Evolutionary conservation across 352 stramenopile genomes (phyloP).

Genomic region (Globisporangium spiculum): DNA sequence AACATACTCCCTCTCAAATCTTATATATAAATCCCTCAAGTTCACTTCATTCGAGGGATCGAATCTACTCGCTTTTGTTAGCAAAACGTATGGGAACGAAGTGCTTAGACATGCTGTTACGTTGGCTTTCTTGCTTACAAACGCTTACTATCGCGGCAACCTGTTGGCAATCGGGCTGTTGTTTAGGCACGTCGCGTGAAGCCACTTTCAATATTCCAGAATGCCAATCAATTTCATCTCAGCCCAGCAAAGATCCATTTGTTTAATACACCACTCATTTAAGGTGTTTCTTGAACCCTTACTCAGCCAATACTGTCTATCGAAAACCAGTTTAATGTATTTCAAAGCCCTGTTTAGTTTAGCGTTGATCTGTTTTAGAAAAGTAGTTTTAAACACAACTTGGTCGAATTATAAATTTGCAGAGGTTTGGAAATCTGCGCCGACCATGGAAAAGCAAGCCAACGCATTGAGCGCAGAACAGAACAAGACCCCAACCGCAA

Average conservation of each 20-base stretch:
- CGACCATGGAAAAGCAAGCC: not conserved
- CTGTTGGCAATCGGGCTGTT: too few species aligned
- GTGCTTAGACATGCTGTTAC: too few species aligned
- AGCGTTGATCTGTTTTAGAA: not conserved
- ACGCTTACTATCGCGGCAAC: not conserved
- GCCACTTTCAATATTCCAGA: slow-evolving; percentile 1
- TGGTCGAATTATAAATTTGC: not conserved
- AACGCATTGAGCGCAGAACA: not conserved
- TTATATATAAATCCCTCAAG: not conserved
- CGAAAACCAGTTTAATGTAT: too few species aligned
- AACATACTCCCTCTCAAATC: not conserved
- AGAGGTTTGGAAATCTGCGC: not conserved
- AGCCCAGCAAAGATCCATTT: not conserved
- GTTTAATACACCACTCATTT: not conserved
- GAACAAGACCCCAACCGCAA: slow-evolving; percentile 5
- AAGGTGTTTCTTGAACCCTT: not conserved
- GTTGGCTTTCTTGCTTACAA: too few species aligned
- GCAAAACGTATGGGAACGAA: too few species aligned
- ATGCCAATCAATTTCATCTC: slow-evolving; percentile 3
- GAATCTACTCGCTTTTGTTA: too few species aligned
- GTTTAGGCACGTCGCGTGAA: not conserved
- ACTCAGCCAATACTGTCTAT: not conserved
- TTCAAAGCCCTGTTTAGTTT: not conserved
- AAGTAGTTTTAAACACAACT: not conserved
- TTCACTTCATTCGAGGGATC: too few species aligned